Conservation (phyloP, 192 early-diverging fungal species). For the Helicostylum pulchrum region DNA sequence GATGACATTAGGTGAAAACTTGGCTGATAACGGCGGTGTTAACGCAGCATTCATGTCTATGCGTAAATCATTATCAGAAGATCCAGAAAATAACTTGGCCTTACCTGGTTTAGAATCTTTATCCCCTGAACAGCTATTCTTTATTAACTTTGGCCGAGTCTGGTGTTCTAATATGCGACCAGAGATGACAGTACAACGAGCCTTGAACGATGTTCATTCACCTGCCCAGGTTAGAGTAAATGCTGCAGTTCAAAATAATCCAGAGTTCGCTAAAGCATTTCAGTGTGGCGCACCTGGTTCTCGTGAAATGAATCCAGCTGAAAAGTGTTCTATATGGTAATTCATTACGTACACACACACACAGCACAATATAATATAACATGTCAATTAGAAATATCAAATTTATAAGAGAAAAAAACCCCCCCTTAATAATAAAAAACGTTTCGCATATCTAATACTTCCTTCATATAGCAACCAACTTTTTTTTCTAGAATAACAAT, state of each 20-base stretch:
- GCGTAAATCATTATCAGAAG: slow-evolving; percentile 16
- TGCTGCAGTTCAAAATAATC: slow-evolving; percentile 60
- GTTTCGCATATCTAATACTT: no score
- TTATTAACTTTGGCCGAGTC: slow-evolving; percentile 59
- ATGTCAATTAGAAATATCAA: no score
- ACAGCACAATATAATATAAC: neutral
- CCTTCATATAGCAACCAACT: no score
- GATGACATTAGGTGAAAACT: slow-evolving; percentile 61
- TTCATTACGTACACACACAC: no score
- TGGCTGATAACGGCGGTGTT: slow-evolving; percentile 70
- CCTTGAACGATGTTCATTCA: slow-evolving; percentile 54
- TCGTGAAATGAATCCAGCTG: slow-evolving; percentile 60
- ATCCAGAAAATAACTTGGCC: slow-evolving; percentile 25
- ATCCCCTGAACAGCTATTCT: slow-evolving; percentile 58
- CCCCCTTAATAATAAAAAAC: no score
- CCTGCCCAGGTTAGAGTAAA: slow-evolving; percentile 62
- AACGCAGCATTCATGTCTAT: slow-evolving; percentile 40
- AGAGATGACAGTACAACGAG: slow-evolving; percentile 24
- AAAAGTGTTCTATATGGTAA: slow-evolving; percentile 48
- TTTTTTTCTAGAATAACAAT: no score
- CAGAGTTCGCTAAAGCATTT: slow-evolving; percentile 65
- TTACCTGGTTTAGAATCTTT: slow-evolving; percentile 47
- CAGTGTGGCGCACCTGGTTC: slow-evolving; percentile 45
- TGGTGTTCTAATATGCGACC: slow-evolving; percentile 58
- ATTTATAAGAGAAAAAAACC: no score